phyloP scores from a whole-genome alignment of 345 rosid species.

The Gossypium bickii region DNA sequence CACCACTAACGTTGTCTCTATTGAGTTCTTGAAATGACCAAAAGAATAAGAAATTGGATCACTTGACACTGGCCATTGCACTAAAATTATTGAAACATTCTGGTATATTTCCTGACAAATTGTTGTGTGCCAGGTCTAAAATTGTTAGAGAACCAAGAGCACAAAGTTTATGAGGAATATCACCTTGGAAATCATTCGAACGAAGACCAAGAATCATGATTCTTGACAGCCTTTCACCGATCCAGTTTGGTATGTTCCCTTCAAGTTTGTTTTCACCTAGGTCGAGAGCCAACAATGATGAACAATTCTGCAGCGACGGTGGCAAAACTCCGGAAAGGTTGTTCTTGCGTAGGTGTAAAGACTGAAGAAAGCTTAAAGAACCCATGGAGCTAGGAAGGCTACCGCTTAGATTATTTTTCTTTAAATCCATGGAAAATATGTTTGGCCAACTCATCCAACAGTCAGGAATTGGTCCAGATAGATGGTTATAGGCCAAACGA shows the following conservation, averaged over 20 bases:
- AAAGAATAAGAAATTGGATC: neutral
- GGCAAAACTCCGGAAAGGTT: constrained; percentile 4
- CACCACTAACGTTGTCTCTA: constrained; percentile 19
- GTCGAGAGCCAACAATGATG: constrained; percentile 1
- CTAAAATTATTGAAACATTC: constrained; percentile 17
- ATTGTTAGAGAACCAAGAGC: neutral
- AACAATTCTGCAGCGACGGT: constrained; percentile 4
- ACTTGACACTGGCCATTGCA: constrained; percentile 7
- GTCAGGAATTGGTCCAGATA: constrained; percentile 23
- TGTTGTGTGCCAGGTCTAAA: constrained; percentile 17
- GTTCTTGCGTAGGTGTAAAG: constrained; percentile 19
- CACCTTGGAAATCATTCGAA: constrained; percentile 17
- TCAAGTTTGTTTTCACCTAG: constrained; percentile 2
- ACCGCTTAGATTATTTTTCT: constrained; percentile 16
- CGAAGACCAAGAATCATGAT: neutral
- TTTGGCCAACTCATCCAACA: constrained; percentile 21
- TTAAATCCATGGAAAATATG: constrained; percentile 10
- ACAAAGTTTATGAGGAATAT: constrained; percentile 5
- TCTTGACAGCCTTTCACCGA: constrained; percentile 3
- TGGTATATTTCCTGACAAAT: constrained; percentile 15
- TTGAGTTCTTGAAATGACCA: neutral
- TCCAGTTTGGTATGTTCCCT: constrained; percentile 5
- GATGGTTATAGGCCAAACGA: constrained; percentile 16
- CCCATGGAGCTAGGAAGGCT: constrained; percentile 23
- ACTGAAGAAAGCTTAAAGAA: constrained; percentile 3